These are phyloP conservation scores for Asterophora lycoperdoides DNA, from an alignment of 768 basidiomycete genomes.

Conservation along the genomic window DNA sequence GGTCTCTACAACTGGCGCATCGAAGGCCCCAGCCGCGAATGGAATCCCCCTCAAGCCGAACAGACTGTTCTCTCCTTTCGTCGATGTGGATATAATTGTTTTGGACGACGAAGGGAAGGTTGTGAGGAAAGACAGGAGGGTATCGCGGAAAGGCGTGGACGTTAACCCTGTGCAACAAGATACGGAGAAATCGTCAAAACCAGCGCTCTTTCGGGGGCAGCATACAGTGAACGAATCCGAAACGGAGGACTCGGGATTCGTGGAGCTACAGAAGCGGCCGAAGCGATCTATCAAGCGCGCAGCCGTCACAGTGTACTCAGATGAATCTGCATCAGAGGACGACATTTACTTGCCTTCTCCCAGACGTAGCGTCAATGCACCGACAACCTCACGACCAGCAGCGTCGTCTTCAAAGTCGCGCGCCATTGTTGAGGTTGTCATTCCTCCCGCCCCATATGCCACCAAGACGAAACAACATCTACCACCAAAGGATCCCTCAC, in stretches of 20 bases:
- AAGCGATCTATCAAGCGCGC: slow-evolving; percentile 26
- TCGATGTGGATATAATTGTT: slow-evolving; percentile 65
- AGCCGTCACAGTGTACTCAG: slow-evolving; percentile 38
- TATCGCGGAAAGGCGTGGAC: slow-evolving; percentile 43
- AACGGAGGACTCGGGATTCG: slow-evolving; percentile 17
- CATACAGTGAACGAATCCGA: slow-evolving; percentile 13
- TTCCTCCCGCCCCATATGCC: slow-evolving; percentile 37
- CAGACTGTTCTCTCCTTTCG: slow-evolving; percentile 41
- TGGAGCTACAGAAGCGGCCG: slow-evolving; percentile 20
- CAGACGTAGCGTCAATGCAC: slow-evolving; percentile 8
- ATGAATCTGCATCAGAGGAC: slow-evolving; percentile 42
- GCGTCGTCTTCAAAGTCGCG: slow-evolving; percentile 12
- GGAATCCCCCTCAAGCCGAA: slow-evolving; percentile 29
- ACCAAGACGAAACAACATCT: slow-evolving; percentile 17
- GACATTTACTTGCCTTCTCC: slow-evolving; percentile 13
- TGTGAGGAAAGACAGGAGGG: slow-evolving; percentile 57
- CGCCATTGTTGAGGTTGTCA: slow-evolving; percentile 35
- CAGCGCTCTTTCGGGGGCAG: not conserved
- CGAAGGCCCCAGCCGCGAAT: slow-evolving; percentile 21
- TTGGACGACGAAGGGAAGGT: slow-evolving; percentile 57
- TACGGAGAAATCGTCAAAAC: not conserved
- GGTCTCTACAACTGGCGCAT: slow-evolving; percentile 21
- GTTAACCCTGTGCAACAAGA: slow-evolving; percentile 26
- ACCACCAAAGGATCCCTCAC: slow-evolving; percentile 10
- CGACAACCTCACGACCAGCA: slow-evolving; percentile 6